Base-by-base conservation (phyloP, 345 rosid species). In the Rhodamnia rubescens region DNA sequence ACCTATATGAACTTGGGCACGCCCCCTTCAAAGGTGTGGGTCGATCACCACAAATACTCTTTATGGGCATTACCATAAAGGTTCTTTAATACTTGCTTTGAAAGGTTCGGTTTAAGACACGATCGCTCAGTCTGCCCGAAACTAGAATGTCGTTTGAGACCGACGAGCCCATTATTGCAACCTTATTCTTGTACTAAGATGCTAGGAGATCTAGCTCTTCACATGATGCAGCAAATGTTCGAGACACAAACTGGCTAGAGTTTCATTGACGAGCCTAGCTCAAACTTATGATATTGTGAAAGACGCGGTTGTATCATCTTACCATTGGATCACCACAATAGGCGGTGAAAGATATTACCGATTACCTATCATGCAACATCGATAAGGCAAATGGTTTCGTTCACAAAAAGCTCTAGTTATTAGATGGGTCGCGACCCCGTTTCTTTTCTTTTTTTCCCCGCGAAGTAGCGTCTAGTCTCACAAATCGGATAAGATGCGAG, bases 111-210 rank as follows among this genome's bases (percentile, higher is more conserved):
- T 1, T 64, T 8, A 21, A 64, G 18, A 7, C 4, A 64, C 8
- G 75, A 32, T 7, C 0, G 11, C 3, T 1, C 0, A 0, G 1
- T 16, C 3, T 3, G 15, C 75, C 14, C 8, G 74, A 64, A 16
- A 32, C n/a, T n/a, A n/a, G n/a, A n/a, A n/a, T n/a, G 6, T 32
- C 3, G 5, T 16, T 8, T 64, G 22, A 29, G 44, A 44, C 11
- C 6, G 5, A 29, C 11, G 0, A 64, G 22, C 11, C 42, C 3
- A 29, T 64, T 29, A 15, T 9, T 15, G 2, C 20, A 15, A 16
- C 44, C 5, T 16, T 29, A 32, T 32, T 1, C 4, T 1, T 15
- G 6, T 32, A 18, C 10, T 7, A 29, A 5, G 0, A n/a, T 8
- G 12, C 18, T 29, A 29, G 22, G 75, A 64, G 75, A 64, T 32